Evolutionary conservation across 106 monocot genomes (phyloP).

Genomic region (Alisma plantagoaquatica): DNA sequence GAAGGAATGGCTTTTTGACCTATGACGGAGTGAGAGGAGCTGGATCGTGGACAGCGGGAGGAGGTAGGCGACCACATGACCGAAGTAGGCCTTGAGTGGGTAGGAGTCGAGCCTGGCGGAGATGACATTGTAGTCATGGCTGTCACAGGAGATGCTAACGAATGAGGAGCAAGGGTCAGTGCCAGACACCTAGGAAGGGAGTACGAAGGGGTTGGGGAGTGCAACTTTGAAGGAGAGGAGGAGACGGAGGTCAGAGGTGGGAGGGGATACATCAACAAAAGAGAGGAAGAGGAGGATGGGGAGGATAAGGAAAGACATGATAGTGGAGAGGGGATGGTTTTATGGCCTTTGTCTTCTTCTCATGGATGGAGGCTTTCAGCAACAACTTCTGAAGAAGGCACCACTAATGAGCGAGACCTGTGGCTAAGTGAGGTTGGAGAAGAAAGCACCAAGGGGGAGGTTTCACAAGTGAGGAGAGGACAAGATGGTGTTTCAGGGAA

Average conservation of each 20-base stretch:
- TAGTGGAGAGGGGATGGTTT: no score
- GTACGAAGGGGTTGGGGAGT: constrained; percentile 23
- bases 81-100: constrained; percentile 35
- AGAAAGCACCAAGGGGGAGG: no score
- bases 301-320: constrained; percentile 1
- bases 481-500: no score
- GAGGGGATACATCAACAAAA: background rate
- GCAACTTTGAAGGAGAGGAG: constrained; percentile 6
- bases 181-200: constrained; percentile 30
- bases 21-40: constrained; percentile 26
- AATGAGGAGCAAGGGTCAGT: constrained; percentile 44
- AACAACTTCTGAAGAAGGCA: no score
- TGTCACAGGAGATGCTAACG: constrained; percentile 36
- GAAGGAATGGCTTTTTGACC: no score
- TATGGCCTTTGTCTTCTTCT: background rate
- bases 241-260: background rate
- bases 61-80: constrained; percentile 27
- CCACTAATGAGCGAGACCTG: no score
- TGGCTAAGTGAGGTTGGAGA: no score
- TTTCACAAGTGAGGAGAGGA: no score
- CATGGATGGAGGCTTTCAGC: no score
- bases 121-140: constrained; percentile 12
- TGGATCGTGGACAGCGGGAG: constrained; percentile 32
- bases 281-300: no score
- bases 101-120: constrained; percentile 25